phyloP scores from a whole-genome alignment of 2,329 filamentous ascomycete species.

The Dactylellina drechsleri region DNA sequence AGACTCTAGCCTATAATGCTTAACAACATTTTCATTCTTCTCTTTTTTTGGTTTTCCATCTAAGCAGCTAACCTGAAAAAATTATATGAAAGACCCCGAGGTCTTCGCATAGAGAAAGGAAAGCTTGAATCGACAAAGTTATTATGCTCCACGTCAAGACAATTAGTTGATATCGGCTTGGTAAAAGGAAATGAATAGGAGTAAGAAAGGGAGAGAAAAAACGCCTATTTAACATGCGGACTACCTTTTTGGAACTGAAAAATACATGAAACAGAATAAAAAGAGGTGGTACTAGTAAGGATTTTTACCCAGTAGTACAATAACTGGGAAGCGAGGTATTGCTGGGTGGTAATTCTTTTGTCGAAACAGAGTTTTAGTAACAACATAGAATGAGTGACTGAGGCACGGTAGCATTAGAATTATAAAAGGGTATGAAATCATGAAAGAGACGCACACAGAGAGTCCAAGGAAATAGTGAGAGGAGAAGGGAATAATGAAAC shows the following conservation, averaged over 20 bases:
- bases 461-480: constrained; percentile 5
- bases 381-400: not conserved
- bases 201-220: constrained; percentile 22
- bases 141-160: no score
- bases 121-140: not conserved
- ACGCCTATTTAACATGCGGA: constrained; percentile 52
- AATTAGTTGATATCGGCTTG: no score
- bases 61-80: no score
- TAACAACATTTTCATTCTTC: no score
- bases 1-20: no score
- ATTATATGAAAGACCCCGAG: not conserved
- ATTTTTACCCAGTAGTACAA: not conserved
- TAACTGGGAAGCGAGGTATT: not conserved
- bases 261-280: constrained; percentile 15
- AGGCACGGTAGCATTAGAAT: constrained; percentile 4
- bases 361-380: not conserved
- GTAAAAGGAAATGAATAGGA: not conserved
- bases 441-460: constrained; percentile 13
- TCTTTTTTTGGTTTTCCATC: no score
- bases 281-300: not conserved
- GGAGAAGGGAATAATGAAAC: not conserved
- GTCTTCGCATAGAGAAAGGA: constrained; percentile 13
- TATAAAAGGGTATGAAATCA: constrained; percentile 37
- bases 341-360: constrained; percentile 27
- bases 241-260: constrained; percentile 20